Percentiles rank a stretch among this genome's conserved stretches.
Evolutionary conservation across 176 grass and related monocot species (phyloP).

Genomic region (Echinochloa phyllopogon): DNA sequence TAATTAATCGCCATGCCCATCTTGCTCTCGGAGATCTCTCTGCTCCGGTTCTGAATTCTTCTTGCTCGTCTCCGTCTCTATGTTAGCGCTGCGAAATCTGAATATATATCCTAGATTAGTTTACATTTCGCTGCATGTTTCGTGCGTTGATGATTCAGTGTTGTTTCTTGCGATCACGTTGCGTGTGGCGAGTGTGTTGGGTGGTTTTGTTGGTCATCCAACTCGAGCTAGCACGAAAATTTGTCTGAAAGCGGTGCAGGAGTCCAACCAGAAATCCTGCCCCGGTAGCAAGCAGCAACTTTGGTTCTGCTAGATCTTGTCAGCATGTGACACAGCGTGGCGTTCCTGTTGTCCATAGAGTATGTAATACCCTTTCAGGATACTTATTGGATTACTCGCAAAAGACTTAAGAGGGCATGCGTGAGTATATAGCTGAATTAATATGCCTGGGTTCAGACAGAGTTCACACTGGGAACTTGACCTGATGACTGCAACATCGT

Average conservation of each 20-base stretch:
- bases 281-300: not conserved
- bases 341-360: not conserved
- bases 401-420: not conserved
- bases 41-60: too few relatives aligned
- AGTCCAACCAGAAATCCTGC: conserved; percentile 7
- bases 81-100: not conserved
- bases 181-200: not conserved
- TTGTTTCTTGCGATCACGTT: not conserved
- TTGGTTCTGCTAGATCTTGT: not conserved
- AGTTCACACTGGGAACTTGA: not conserved
- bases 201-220: not conserved
- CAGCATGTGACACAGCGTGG: not conserved
- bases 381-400: not conserved
- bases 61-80: too few relatives aligned
- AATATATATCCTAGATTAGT: too few relatives aligned
- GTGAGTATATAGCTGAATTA: not conserved
- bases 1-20: too few relatives aligned
- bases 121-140: too few relatives aligned
- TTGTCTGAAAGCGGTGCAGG: not conserved
- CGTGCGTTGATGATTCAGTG: too few relatives aligned
- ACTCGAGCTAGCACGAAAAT: not conserved
- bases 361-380: not conserved
- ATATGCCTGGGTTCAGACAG: not conserved
- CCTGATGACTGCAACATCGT: too few relatives aligned
- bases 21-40: too few relatives aligned